Base-by-base conservation (phyloP, 345 rosid species). In the Hirschfeldia incana region DNA sequence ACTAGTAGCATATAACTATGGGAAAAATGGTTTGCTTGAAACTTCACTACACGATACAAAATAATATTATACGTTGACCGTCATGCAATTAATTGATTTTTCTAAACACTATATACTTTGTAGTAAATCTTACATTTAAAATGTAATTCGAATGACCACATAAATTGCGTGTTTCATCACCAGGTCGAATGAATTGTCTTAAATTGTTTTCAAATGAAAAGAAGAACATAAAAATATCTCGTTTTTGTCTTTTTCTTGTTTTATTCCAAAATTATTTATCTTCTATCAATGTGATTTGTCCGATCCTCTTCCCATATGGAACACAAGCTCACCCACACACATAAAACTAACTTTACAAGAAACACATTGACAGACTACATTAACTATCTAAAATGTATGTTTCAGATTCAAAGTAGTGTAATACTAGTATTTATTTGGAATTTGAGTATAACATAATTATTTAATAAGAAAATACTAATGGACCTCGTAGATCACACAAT, bases 161-260 rank as follows among this genome's bases (percentile, higher is more conserved):
- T 26, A 68, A 17, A 76, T 49, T 34, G 51, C 36, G 37, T 65
- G 55, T 21, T 77, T 71, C 36, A 71, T 77, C 46, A 62, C 55
- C 66, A 70, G 44, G 13, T 28, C n/a, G 29, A 42, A 64, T 53
- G 60, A 66, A 11, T 64, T 53, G 76, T 53, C 32, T 63, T 15
- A 51, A 77, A 0, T 16, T 6, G 32, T 1, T 5, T 44, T 9
- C 1, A 44, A 44, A 53, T 4, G 16, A 28, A 62, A 59, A 33
- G 39, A 7, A 7, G 9, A 58, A 76, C 53, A 73, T 85, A 37
- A 74, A 85, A 9, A 58, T 29, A 28, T 70, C 79, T 57, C 74
- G 30, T 68, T 77, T 86, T 92, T 90, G 93, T 90, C 94, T 84
- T 85, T 75, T 88, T 87, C 85, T 87, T 87, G 90, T 84, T 92